Conservation (phyloP, 805 yeast genomes). For the Candida germanica region DNA sequence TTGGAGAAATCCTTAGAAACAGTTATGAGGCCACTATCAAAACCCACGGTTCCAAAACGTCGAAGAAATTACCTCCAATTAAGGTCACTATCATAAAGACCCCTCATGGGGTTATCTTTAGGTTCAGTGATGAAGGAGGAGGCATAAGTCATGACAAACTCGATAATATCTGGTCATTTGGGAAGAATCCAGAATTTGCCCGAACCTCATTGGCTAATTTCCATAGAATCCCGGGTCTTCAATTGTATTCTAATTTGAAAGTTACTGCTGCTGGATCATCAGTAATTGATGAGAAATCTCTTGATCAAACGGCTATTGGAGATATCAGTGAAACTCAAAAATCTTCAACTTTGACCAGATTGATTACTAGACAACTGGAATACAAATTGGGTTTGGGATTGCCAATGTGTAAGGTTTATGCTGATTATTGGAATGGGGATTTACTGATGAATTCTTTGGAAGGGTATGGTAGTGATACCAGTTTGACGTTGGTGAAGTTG, state of each 20-base stretch:
- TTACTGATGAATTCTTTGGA: constrained; percentile 77
- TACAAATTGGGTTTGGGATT: constrained; percentile 81
- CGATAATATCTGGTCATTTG: constrained; percentile 81
- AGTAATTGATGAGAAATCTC: constrained; percentile 24
- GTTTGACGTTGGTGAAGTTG: constrained; percentile 71
- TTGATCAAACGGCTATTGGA: constrained; percentile 39
- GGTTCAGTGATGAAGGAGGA: constrained; percentile 89
- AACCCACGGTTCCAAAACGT: constrained; percentile 26
- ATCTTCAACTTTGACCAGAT: constrained; percentile 55
- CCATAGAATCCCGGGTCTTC: constrained; percentile 66
- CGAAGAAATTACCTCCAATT: constrained; percentile 62
- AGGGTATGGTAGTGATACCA: constrained; percentile 91
- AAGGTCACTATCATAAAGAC: constrained; percentile 69
- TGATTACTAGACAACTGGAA: constrained; percentile 71
- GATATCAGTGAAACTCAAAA: constrained; percentile 25
- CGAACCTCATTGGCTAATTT: constrained; percentile 58
- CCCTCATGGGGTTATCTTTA: constrained; percentile 62
- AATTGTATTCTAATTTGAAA: constrained; percentile 37
- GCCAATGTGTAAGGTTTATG: constrained; percentile 89
- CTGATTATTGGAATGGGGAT: constrained; percentile 96
- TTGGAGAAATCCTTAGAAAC: constrained; percentile 86
- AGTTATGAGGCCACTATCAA: constrained; percentile 75
- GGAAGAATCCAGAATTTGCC: constrained; percentile 63
- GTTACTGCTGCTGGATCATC: constrained; percentile 42
- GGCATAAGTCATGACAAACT: constrained; percentile 66